A percentile compares a stretch with the other conserved stretches of the same genome.
Evolutionary conservation across 1,284 basidiomycete species (phyloP).

Genomic region (Coniferiporia weirii): DNA sequence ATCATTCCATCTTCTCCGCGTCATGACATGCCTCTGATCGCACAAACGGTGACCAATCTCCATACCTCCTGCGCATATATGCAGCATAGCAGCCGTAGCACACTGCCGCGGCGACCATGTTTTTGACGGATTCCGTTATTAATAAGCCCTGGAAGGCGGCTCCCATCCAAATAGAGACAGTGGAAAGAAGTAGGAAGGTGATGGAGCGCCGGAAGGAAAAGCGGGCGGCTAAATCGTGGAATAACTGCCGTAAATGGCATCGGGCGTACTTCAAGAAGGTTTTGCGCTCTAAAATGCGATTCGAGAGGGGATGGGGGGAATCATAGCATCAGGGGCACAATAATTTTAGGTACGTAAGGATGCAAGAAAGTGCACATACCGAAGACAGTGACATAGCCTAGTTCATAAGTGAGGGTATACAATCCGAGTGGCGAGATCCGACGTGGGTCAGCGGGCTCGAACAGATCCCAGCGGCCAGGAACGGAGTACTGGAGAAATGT

Average conservation of each 20-base stretch:
- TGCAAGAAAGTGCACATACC: background rate
- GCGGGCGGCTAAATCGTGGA: background rate
- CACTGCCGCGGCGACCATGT: background rate
- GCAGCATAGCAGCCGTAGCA: background rate
- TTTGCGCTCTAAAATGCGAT: background rate
- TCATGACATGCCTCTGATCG: background rate
- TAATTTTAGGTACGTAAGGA: background rate
- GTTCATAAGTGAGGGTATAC: background rate
- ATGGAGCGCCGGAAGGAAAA: background rate
- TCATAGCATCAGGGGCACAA: too few relatives aligned
- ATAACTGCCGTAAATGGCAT: background rate
- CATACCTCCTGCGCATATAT: background rate
- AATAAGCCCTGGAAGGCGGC: background rate
- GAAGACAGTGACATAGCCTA: background rate
- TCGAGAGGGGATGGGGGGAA: background rate
- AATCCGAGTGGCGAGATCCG: background rate
- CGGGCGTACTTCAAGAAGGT: background rate
- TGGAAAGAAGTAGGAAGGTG: background rate
- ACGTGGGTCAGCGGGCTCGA: background rate
- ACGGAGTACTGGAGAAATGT: background rate
- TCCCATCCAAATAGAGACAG: background rate
- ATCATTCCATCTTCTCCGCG: background rate
- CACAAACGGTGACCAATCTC: background rate
- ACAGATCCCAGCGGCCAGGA: constrained; percentile 1
- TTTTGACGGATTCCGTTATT: background rate